Percentiles rank a stretch among this genome's conserved stretches.
phyloP scores from a whole-genome alignment of 2,329 filamentous ascomycete genomes.

The Talaromyces sp. region DNA sequence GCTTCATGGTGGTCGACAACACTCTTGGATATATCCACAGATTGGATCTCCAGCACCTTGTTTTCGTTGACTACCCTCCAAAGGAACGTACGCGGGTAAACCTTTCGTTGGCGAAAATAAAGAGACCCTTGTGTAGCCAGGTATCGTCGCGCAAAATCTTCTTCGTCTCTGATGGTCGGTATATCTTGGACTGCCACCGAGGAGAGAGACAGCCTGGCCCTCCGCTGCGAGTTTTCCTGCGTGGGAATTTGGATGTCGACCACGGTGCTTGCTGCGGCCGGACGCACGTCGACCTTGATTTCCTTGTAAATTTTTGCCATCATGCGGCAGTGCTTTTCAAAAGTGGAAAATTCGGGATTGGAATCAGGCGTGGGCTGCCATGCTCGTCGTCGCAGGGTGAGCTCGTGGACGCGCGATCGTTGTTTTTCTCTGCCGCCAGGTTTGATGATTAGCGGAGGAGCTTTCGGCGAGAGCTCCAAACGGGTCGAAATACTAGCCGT shows the following conservation, averaged over 20 bases:
- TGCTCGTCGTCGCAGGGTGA: slow-evolving; percentile 2
- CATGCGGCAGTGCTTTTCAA: slow-evolving; percentile 18
- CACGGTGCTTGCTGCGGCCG: slow-evolving; percentile 61
- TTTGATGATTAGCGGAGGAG: slow-evolving; percentile 6
- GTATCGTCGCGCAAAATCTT: slow-evolving; percentile 64
- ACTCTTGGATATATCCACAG: slow-evolving; percentile 71
- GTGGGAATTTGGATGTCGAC: slow-evolving; percentile 64
- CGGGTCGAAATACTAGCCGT: too few relatives aligned
- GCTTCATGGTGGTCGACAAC: slow-evolving; percentile 60
- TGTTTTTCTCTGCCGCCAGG: background rate
- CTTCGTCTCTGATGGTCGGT: slow-evolving; percentile 52
- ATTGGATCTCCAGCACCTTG: slow-evolving; percentile 74
- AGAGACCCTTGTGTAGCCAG: slow-evolving; percentile 75
- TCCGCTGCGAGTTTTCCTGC: slow-evolving; percentile 41
- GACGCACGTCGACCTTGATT: slow-evolving; percentile 77
- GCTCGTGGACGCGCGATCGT: background rate
- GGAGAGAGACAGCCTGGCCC: slow-evolving; percentile 41
- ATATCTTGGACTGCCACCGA: slow-evolving; percentile 35
- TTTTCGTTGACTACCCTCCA: slow-evolving; percentile 84
- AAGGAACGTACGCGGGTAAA: slow-evolving; percentile 76
- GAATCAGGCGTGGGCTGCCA: slow-evolving; percentile 13
- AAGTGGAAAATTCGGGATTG: slow-evolving; percentile 4
- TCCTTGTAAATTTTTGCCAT: slow-evolving; percentile 79
- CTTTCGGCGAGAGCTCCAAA: background rate
- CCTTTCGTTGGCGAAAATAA: slow-evolving; percentile 72